Evolutionary conservation across 2,329 filamentous ascomycete species (phyloP), one percentile per base, ranked within the genome.

Genomic region (Dactylellina parvicollis): DNA sequence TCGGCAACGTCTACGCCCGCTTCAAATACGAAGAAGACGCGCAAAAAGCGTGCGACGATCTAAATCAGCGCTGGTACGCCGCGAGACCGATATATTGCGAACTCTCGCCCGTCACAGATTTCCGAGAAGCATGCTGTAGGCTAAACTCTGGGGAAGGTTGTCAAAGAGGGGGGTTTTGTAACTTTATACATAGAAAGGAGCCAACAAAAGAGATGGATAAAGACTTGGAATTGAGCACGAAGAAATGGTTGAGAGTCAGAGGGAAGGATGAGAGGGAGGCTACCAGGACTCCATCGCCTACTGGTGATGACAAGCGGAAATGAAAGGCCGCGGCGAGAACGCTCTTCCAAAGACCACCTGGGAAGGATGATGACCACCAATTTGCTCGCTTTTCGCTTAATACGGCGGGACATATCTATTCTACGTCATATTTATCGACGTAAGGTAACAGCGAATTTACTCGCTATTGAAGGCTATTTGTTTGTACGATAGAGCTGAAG

Each of bases 1-100:
- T 99, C 80, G 95, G 95, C 80, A 99, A 99, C 83, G 95, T 99
- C 79, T 99, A 99, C 84, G 95, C 95, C 56, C 92, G 95, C 78
- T 99, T 98, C 90, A 99, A 99, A 84, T 99, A 98, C 86, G 95
- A 99, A 86, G 95, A 99, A 82, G 90, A 89, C 61, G 93, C 95
- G 56, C 93, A 98, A 81, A 87, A 88, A 76, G 95, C 95, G 74
- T 97, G 94, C 86, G 95, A 98, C 83, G 90, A 90, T 74, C 87
- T 98, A 78, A 99, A 98, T 83, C 89, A 87, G 67, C 89, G 95
- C 79, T 99, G 95, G 95, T 99, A 99, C 83, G 94, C 95, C 74
- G 95, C 92, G 18, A 87, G 95, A 59, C 95, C 95, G 76, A 96
- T 99, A 82, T 99, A 99, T 85, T 97, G 94, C 87, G 95, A 99